Base-by-base conservation (phyloP, 306 rosid species). In the Vigna radiata region DNA sequence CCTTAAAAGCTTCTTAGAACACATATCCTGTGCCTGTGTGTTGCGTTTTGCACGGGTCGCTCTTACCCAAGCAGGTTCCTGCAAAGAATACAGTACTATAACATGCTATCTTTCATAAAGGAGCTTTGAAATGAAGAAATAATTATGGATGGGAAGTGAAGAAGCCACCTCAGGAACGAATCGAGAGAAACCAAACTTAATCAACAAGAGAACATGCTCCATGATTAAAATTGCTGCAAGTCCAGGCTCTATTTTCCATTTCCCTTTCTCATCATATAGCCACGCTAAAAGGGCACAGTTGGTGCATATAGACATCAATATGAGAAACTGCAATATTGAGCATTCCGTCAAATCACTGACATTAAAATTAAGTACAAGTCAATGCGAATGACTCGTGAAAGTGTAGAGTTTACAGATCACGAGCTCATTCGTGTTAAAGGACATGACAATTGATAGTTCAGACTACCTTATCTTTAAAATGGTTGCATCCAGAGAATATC, bases 1-100 rank as follows among this genome's bases (percentile, higher is more conserved):
- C 86, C 90, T 90, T 80, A 96, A 75, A 47, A 96, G 92, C 83
- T 88, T 90, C 81, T 88, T 89, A 36, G 91, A 89, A 72, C 92
- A 96, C 79, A 92, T 79, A 83, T 87, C 82, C 71, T 89, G 98
- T 0, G 93, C 98, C 54, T 85, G 87, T 12, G 94, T 83, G 1
- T 87, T 92, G 39, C 76, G 83, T 78, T 89, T 88, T 61, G 82
- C 88, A 0, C 99, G 98, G 82, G 79, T 84, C 18, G 97, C 99
- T 86, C 78, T 87, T 21, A 95, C 98, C 99, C 99, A 96, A 15
- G 97, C 99, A 8, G 99, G 99, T 82, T 96, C 99, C 99, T 96
- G 85, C 52, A 84, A 70, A 70, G 48, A 49, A 83, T 66, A 76
- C 70, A 74, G 47, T 14, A 9, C 5, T 52, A 29, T 49, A 49